phyloP scores from a whole-genome alignment of 2,329 filamentous ascomycete species.

The Aspergillus neoniger region DNA sequence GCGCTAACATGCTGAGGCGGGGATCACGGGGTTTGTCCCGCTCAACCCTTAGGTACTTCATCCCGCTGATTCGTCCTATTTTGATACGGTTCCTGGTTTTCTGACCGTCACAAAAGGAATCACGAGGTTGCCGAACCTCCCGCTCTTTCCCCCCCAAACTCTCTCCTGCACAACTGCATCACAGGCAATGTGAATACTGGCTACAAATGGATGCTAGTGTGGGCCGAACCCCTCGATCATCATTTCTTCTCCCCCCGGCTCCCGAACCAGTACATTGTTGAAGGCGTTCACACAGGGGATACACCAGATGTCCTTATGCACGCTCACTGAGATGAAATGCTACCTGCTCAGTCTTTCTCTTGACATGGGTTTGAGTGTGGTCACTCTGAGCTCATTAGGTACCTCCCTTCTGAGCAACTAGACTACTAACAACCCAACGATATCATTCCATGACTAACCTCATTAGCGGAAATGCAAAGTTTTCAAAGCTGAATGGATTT shows the following conservation, averaged over 20 bases:
- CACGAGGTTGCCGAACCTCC: constrained; percentile 13
- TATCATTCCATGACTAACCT: too few species aligned
- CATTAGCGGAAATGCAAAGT: neutral
- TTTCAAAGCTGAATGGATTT: neutral
- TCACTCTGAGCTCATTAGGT: too few species aligned
- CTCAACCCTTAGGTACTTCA: constrained; percentile 5
- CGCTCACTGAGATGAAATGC: neutral
- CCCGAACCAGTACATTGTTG: neutral
- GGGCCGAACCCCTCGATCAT: constrained; percentile 5
- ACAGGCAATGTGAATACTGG: neutral
- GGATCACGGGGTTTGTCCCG: neutral
- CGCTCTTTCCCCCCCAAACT: neutral
- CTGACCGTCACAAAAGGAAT: constrained; percentile 17
- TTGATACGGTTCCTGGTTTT: constrained; percentile 29
- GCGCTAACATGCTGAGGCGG: constrained; percentile 12
- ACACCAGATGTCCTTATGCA: neutral
- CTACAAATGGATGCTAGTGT: neutral
- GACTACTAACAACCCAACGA: too few species aligned
- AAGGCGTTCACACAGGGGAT: neutral
- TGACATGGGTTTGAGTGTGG: too few species aligned
- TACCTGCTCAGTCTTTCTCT: too few species aligned
- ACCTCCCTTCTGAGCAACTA: too few species aligned
- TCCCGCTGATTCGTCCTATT: constrained; percentile 8
- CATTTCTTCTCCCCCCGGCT: neutral
- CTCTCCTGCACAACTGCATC: neutral